Evolutionary conservation across 441 rosid species (phyloP).

Genomic region (Syzygium malaccense): DNA sequence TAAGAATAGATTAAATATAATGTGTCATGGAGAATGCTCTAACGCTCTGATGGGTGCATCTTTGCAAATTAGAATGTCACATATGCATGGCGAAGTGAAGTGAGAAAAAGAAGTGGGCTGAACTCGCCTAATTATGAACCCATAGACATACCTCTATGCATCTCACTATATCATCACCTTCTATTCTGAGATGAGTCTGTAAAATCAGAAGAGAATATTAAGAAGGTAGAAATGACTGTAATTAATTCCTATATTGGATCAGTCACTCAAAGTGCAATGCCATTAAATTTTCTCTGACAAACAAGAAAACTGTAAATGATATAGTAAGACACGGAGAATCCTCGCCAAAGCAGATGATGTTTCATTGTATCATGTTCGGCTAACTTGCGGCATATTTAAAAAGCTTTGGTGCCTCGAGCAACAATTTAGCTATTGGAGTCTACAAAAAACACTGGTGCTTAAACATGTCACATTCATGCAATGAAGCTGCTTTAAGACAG

Average conservation of each 20-base stretch:
- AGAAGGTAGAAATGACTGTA: not conserved
- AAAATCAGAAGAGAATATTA: slow-evolving; percentile 8
- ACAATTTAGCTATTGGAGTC: not conserved
- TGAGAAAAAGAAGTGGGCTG: not conserved
- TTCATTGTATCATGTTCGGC: not conserved
- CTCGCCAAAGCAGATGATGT: not conserved
- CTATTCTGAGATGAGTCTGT: slow-evolving; percentile 75
- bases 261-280: not conserved
- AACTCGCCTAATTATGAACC: not conserved
- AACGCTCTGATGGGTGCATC: not conserved
- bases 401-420: not conserved
- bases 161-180: slow-evolving; percentile 59
- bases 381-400: not conserved
- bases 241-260: not conserved
- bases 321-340: not conserved
- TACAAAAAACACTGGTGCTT: not conserved
- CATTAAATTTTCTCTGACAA: not conserved
- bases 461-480: not conserved
- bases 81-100: not conserved
- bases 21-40: not conserved
- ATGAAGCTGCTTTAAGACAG: not conserved
- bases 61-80: not conserved
- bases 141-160: slow-evolving; percentile 56
- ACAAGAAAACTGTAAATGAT: not conserved
- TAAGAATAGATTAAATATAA: not conserved